Conservation (phyloP, 2,329 filamentous ascomycete genomes). For the Tympanopsis confertula region DNA sequence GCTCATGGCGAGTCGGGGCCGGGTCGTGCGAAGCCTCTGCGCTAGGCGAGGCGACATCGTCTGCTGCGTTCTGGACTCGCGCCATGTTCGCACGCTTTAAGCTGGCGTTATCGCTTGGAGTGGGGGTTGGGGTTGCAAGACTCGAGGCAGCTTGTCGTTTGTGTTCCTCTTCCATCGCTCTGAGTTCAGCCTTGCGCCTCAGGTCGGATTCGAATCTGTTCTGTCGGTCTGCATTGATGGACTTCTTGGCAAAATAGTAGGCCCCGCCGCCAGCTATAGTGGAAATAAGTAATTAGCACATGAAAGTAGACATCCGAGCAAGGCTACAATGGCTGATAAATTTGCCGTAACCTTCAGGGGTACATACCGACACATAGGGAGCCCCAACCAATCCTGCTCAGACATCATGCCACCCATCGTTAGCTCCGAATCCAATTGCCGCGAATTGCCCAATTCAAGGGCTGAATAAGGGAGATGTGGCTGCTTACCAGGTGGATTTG, state of each 20-base stretch:
- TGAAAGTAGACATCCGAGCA: too few species aligned
- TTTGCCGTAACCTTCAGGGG: neutral
- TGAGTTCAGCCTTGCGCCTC: neutral
- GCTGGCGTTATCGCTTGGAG: too few species aligned
- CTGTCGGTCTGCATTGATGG: neutral
- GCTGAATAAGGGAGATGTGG: neutral
- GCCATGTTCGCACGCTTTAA: neutral
- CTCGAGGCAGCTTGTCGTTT: neutral
- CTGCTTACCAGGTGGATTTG: neutral
- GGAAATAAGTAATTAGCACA: neutral
- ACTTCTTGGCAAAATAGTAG: conserved; percentile 1
- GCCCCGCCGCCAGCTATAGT: neutral
- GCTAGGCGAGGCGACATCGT: neutral
- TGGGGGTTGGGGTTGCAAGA: neutral
- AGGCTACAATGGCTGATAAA: neutral
- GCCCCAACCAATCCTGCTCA: neutral
- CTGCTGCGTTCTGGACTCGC: neutral
- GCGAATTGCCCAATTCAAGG: neutral
- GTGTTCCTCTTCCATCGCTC: neutral
- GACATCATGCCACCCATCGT: neutral
- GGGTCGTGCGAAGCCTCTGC: neutral
- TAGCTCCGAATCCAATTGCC: neutral
- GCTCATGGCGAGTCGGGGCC: neutral
- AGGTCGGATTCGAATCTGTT: neutral
- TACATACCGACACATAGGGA: neutral